Percentiles rank a stretch among this genome's conserved stretches.
phyloP scores from a whole-genome alignment of 768 basidiomycete species.

The Phanerochaete sordida region DNA sequence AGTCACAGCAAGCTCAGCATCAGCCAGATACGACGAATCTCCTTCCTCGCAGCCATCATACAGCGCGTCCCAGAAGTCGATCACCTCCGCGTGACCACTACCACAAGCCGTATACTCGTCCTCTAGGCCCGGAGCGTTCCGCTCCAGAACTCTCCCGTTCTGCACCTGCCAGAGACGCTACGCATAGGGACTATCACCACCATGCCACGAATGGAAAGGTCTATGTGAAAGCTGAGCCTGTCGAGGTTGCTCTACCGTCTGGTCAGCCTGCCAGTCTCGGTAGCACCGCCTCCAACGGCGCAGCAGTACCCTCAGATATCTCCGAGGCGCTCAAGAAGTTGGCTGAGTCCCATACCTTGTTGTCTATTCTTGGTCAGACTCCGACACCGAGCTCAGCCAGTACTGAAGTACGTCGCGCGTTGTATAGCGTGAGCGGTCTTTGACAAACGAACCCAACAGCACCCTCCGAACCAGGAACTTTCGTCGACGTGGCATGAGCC shows the following conservation, averaged over 20 bases:
- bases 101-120: not conserved
- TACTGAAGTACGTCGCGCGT: not conserved
- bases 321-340: conserved; percentile 1
- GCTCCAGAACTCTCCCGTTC: not conserved
- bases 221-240: not conserved
- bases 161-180: not conserved
- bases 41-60: not conserved
- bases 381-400: not conserved
- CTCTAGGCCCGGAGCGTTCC: not conserved
- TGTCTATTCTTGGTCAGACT: not conserved
- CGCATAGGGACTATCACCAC: not conserved
- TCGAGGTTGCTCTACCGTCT: not conserved
- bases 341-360: not conserved
- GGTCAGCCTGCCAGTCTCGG: not conserved
- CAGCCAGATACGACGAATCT: not conserved
- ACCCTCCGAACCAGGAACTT: not conserved
- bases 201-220: not conserved
- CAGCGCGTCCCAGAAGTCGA: not conserved
- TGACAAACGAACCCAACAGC: not conserved
- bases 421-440: not conserved
- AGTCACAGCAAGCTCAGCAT: not conserved
- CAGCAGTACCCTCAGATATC: not conserved
- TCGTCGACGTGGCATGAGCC: not conserved
- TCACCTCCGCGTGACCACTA: not conserved
- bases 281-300: not conserved